Base-by-base conservation (phyloP, 2,329 filamentous ascomycete species). In the Tolypocladium tundrense region DNA sequence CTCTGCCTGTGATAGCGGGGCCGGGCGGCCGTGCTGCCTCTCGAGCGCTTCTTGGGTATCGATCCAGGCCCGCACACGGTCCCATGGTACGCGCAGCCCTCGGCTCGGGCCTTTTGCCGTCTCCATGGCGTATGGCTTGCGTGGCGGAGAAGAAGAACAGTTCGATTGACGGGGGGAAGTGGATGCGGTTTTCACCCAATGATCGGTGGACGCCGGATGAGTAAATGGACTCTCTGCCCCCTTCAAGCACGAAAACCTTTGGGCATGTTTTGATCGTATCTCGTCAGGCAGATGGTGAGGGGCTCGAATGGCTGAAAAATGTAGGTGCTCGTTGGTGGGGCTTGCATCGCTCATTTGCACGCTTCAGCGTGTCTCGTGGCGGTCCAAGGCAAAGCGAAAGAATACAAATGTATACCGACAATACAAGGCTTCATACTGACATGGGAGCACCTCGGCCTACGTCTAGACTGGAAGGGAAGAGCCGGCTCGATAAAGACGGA, bases 61-160 rank as follows among this genome's bases (percentile, higher is more conserved):
- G 57, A 77, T 69, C 73, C 73, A 79, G 19, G 63, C 65, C 54
- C 71, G 72, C 56, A 79, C 62, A 21, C 64, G 66, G n/a, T 61
- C 60, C 68, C 71, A 76, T 19, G 70, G 62, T 19, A 71, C 62
- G 43, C 60, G 50, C 14, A 63, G 37, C 37, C 48, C 6, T 21
- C 35, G 24, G 21, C 19, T 16, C 33, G 52, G 14, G 14, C 16
- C 54, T 24, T 7, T 39, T 52, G 58, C 41, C 24, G 42, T 8
- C 4, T 54, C 33, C 54, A 55, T 59, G 48, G 48, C 31, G 27
- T 33, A 24, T 31, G 27, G 40, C 27, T 33, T 24, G 16, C 3
- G 45, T 11, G 16, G 48, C 8, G 27, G 16, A 13, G 1, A 3
- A 33, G 48, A 10, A 5, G 16, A 13, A 3, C 31, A n/a, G 48